phyloP scores from a whole-genome alignment of 129 eudicot genomes.

The Glebionis coronaria region DNA sequence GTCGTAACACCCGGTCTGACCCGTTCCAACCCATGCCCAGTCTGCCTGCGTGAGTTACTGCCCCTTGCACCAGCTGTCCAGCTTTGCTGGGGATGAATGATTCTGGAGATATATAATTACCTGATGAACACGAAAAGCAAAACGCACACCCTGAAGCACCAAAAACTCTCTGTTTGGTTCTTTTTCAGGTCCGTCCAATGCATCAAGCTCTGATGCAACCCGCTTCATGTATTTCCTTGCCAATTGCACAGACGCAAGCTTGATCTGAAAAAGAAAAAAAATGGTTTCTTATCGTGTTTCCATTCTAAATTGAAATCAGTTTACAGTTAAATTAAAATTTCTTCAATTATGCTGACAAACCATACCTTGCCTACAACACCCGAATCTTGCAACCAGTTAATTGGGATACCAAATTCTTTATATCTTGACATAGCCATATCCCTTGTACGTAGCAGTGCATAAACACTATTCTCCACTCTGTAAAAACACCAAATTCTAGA shows the following conservation, averaged over 20 bases:
- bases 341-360: conserved; percentile 1
- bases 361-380: conserved; percentile 95
- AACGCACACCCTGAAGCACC: conserved; percentile 94
- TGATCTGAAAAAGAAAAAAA: conserved; percentile 54
- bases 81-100: too few relatives aligned
- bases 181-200: conserved; percentile 79
- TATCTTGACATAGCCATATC: conserved; percentile 97
- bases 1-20: not conserved
- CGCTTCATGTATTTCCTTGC: conserved; percentile 96
- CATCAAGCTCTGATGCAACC: conserved; percentile 89
- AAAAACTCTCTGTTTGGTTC: conserved; percentile 96
- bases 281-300: not conserved
- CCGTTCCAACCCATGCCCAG: not conserved
- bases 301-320: not conserved
- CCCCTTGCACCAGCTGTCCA: too few relatives aligned
- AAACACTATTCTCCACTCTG: conserved; percentile 94
- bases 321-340: too few relatives aligned
- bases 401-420: conserved; percentile 86
- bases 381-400: conserved; percentile 85
- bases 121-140: conserved; percentile 99
- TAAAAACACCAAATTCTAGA: not conserved
- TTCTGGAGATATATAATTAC: conserved; percentile 27
- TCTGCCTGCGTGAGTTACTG: too few relatives aligned
- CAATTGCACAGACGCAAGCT: conserved; percentile 91
- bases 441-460: conserved; percentile 81